Conservation (phyloP, 2,329 filamentous ascomycete genomes). For the Rutstroemia sp. region DNA sequence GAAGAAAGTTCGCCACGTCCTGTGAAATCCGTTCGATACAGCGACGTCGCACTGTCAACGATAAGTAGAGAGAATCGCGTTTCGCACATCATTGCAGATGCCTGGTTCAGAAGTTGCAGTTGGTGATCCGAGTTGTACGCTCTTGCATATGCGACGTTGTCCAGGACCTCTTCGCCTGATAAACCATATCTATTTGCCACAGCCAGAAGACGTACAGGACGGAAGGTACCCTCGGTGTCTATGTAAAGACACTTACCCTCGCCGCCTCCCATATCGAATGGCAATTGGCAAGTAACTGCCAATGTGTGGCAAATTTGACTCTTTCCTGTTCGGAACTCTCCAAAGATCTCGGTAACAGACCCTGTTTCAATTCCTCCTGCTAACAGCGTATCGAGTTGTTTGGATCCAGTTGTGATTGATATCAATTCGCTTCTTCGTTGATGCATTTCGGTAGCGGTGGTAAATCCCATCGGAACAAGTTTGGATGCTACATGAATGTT, state of each 20-base stretch:
- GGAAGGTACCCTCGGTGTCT: slow-evolving; percentile 95
- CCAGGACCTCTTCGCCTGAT: slow-evolving; percentile 92
- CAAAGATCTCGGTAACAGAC: slow-evolving; percentile 96
- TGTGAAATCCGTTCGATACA: slow-evolving; percentile 94
- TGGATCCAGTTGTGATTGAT: slow-evolving; percentile 95
- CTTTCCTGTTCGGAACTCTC: slow-evolving; percentile 96
- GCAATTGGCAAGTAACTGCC: slow-evolving; percentile 95
- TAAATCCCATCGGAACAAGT: slow-evolving; percentile 97
- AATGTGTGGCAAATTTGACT: slow-evolving; percentile 97
- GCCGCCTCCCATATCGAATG: slow-evolving; percentile 97
- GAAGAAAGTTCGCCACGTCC: slow-evolving; percentile 96
- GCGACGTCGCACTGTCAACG: slow-evolving; percentile 89
- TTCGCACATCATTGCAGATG: slow-evolving; percentile 98
- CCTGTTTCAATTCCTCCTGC: slow-evolving; percentile 95
- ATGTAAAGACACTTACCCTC: slow-evolving; percentile 99
- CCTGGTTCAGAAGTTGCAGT: slow-evolving; percentile 88
- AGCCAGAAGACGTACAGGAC: slow-evolving; percentile 81
- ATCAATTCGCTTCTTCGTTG: slow-evolving; percentile 93
- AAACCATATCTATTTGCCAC: slow-evolving; percentile 93
- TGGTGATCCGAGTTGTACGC: slow-evolving; percentile 99
- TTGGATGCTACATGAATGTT: slow-evolving; percentile 62
- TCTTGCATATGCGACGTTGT: slow-evolving; percentile 96
- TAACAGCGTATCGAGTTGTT: slow-evolving; percentile 90
- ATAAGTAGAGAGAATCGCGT: slow-evolving; percentile 93
- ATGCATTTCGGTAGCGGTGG: slow-evolving; percentile 98